These are phyloP conservation scores for Kwoniella shandongensis DNA, from an alignment of 768 basidiomycete genomes.

Conservation along the genomic window DNA sequence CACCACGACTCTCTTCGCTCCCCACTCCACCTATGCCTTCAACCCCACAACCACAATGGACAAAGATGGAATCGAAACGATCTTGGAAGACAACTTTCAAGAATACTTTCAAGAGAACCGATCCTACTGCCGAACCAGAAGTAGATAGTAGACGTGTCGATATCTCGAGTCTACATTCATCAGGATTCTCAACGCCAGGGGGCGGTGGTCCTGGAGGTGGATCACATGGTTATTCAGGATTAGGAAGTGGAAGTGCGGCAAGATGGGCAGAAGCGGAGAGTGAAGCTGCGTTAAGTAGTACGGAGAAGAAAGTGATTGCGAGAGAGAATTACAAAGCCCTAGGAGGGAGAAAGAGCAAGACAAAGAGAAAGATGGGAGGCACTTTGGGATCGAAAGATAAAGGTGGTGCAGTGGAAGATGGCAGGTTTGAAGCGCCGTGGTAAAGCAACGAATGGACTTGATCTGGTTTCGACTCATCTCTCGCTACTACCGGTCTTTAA, in stretches of 20 bases:
- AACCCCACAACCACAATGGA: conserved; percentile 66
- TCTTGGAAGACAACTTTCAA: conserved; percentile 66
- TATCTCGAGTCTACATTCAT: conserved; percentile 34
- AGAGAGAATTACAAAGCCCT: conserved; percentile 88
- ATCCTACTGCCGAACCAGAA: conserved; percentile 39
- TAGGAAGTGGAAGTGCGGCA: conserved; percentile 38
- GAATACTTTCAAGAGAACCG: conserved; percentile 40
- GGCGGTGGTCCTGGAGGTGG: conserved; percentile 5
- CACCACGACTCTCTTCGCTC: conserved; percentile 43
- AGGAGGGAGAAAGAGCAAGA: conserved; percentile 75
- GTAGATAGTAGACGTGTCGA: conserved; percentile 38
- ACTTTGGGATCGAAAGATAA: conserved; percentile 64
- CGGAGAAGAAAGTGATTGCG: conserved; percentile 78
- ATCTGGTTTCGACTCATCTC: too few species aligned
- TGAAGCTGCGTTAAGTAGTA: conserved; percentile 56
- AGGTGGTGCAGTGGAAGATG: conserved; percentile 68
- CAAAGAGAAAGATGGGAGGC: conserved; percentile 70
- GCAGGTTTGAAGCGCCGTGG: conserved; percentile 50
- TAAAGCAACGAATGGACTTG: too few species aligned
- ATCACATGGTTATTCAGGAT: conserved; percentile 34
- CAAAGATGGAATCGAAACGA: conserved; percentile 88
- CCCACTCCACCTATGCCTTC: conserved; percentile 43
- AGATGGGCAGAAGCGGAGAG: conserved; percentile 33
- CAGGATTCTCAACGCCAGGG: conserved; percentile 35
- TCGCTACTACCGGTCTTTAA: too few species aligned